Evolutionary conservation across 495 filamentous ascomycete species (phyloP).

Genomic region (Pseudevernia furfuracea): DNA sequence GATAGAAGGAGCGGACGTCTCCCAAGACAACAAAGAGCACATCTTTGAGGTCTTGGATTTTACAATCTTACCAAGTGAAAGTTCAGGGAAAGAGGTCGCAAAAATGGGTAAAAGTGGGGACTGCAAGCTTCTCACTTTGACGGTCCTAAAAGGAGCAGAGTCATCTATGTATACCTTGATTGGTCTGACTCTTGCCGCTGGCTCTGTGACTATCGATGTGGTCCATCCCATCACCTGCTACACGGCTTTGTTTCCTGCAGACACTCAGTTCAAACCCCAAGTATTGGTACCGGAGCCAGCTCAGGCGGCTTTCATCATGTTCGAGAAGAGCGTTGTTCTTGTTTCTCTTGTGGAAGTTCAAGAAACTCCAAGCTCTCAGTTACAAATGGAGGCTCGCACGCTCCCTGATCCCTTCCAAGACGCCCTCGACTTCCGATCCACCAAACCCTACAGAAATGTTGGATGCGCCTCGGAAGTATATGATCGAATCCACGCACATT

Average conservation of each 20-base stretch:
- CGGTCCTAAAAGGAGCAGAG: conserved; percentile 25
- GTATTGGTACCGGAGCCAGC: conserved; percentile 70
- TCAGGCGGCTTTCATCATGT: conserved; percentile 74
- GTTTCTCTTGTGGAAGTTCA: conserved; percentile 56
- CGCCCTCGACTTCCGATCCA: conserved; percentile 68
- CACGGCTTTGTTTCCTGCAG: conserved; percentile 36
- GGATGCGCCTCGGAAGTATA: conserved; percentile 40
- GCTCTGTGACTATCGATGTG: conserved; percentile 37
- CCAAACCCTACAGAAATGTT: conserved; percentile 42
- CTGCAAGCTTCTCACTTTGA: conserved; percentile 29
- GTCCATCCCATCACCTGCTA: conserved; percentile 60
- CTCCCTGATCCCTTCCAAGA: conserved; percentile 68
- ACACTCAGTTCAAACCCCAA: conserved; percentile 48
- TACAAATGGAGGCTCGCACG: conserved; percentile 54
- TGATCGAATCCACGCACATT: conserved; percentile 38
- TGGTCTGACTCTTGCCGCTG: conserved; percentile 34
- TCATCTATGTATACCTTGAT: conserved; percentile 42
- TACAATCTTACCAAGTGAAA: conserved; percentile 29
- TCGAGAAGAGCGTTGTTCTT: conserved; percentile 66
- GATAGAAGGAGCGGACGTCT: conserved; percentile 21
- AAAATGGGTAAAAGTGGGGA: conserved; percentile 20
- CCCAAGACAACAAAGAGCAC: conserved; percentile 4
- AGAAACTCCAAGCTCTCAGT: conserved; percentile 60
- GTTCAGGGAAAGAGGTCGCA: conserved; percentile 28
- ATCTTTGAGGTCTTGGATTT: conserved; percentile 41